Base-by-base conservation (phyloP, 495 filamentous ascomycete species). In the Xylaria nigripes region DNA sequence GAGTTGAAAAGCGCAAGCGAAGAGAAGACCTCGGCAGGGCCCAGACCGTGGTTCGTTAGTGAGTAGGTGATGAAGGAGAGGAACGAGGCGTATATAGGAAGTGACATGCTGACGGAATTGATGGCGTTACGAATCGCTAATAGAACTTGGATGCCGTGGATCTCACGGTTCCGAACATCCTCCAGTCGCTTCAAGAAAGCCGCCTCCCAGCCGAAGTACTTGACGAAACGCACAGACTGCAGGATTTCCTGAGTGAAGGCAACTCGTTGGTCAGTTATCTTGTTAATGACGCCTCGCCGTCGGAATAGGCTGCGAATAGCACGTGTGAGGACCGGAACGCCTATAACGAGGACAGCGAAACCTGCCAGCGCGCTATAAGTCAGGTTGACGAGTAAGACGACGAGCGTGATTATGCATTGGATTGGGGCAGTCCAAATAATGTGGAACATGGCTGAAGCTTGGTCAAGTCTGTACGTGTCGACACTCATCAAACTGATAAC, bases 61-160 rank as follows among this genome's bases (percentile, higher is more conserved):
- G 87, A 86, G 65, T 88, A 96, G 5, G 90, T 94, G 67, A 98
- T 90, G 70, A 98, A 98, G 1, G 90, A 79, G 27, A 96, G 70
- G 89, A 97, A 96, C 7, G 91, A 92, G 3, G 91, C 90, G 61
- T 95, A 95, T 36, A 90, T 85, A 6, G 93, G 90, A 55, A 96
- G 74, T 8, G 86, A 85, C 68, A 82, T 65, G 56, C 77, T 76
- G 34, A 92, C 76, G 34, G 89, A 87, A 60, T 88, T 85, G 67
- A 95, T 90, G 19, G 75, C 90, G 61, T 92, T 93, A 58, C 90
- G 81, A 50, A 94, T 85, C 2, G 85, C 79, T 24, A 96, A 72
- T 16, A 97, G 67, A 13, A 89, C 71, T 61, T 94, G 90, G 48
- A 95, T 89, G 4, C 83, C 79, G 12, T 73, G 68, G 60, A 97